Evolutionary conservation across 768 basidiomycete species (phyloP), one percentile per base, ranked within the genome.

Genomic region (Boletus huronensis): DNA sequence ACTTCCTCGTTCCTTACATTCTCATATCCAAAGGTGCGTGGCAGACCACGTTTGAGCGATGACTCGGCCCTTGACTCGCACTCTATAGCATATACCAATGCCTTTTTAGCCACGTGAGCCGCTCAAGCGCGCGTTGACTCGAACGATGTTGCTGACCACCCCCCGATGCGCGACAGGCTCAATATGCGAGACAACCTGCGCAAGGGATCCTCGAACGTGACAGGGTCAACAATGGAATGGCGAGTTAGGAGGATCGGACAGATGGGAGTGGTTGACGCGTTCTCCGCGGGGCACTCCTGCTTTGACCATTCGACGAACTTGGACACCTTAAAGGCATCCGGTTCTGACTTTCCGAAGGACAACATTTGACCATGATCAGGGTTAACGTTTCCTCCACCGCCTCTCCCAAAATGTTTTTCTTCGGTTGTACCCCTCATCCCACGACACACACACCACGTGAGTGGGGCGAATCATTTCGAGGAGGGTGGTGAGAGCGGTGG

Each of bases 81-180:
- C 8, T 16, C 19, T 16, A 26, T 29, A 55, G 54, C 43, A 10
- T 55, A 55, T 26, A 45, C 35, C 36, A 40, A 55, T 14, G n/a
- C 29, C 2, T 28, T 51, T 26, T 51, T 55, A 16, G 48, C 42
- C 8, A 54, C 48, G 48, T 50, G 42, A 44, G 54, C 25, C 16
- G 10, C 8, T 19, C 29, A 5, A 7, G 19, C 36, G 2, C 16
- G 3, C n/a, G 23, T 46, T 14, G 35, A 48, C n/a, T n/a, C 21
- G 34, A n/a, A 17, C 6, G 14, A 23, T 5, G 32, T 5, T 29
- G 17, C 48, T 48, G 26, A 48, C 48, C 3, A 23, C 11, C 11
- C 3, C 8, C 3, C 8, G 26, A 28, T n/a, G 35, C 8, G 6
- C 25, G n/a, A 14, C 17, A 48, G 48, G n/a, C 36, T 55, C n/a